These are phyloP conservation scores for Arachnopeziza araneosa DNA, from an alignment of 2,329 filamentous ascomycete species.

Conservation along the genomic window DNA sequence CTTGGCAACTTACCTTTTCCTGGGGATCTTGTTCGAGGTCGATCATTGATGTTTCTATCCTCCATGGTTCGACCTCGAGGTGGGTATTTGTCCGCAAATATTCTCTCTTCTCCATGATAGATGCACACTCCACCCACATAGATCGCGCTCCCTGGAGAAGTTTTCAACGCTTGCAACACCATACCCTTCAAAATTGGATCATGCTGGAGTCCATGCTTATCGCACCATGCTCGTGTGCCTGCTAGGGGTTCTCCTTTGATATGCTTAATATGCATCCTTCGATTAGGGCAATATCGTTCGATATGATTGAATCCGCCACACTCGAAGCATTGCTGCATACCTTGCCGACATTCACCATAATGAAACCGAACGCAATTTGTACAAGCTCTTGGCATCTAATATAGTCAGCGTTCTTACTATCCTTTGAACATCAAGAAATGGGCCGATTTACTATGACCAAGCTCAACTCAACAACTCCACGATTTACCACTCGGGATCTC, in stretches of 20 bases:
- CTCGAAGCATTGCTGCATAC: slow-evolving; percentile 13
- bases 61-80: slow-evolving; percentile 9
- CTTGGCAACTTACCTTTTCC: neutral
- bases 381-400: slow-evolving; percentile 16
- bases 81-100: slow-evolving; percentile 9
- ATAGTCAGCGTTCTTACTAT: neutral
- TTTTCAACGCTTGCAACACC: slow-evolving; percentile 19
- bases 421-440: neutral
- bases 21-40: neutral
- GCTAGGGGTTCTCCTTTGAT: slow-evolving; percentile 14
- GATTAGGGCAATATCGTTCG: slow-evolving; percentile 19
- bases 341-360: slow-evolving; percentile 16
- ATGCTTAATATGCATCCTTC: slow-evolving; percentile 3
- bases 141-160: slow-evolving; percentile 20
- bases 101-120: slow-evolving; percentile 17
- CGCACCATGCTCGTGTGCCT: slow-evolving; percentile 18
- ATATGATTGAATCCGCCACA: slow-evolving; percentile 19
- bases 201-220: slow-evolving; percentile 15
- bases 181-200: slow-evolving; percentile 13
- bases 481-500: too few relatives aligned
- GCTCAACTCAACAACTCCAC: neutral
- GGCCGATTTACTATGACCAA: neutral
- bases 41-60: neutral
- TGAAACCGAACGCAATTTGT: slow-evolving; percentile 21
- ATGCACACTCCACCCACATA: slow-evolving; percentile 19